Base-by-base conservation (phyloP, 257 asterid species). In the Nicotiana benthamiana region DNA sequence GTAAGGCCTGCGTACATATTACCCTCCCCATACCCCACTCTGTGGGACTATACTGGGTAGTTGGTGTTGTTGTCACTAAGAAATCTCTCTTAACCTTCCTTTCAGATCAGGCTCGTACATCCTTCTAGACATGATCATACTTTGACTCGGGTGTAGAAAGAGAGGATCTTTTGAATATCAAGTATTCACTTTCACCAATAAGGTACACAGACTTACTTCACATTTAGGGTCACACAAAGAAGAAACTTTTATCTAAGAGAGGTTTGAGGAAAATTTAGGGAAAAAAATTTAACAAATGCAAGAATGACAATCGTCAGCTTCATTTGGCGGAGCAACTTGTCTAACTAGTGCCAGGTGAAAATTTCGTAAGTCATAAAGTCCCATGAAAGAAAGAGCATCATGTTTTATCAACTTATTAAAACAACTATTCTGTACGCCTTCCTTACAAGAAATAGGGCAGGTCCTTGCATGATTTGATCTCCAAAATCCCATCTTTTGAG, bases 371-470 rank as follows among this genome's bases (percentile, higher is more conserved):
- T 70, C 77, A 70, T 22, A 22, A 70, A 43, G 34, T 70, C 59
- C 12, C 22, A 6, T 43, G 2, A 15, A 22, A 70, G 61, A 48
- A 61, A 43, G 57, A 40, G 34, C 15, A 17, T 20, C 32, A 20
- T 20, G 57, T 17, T 40, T 20, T 70, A 68, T 68, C n/a, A 70
- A 70, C 3, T 70, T 70, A 43, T 43, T 70, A 43, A 46, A 20
- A 46, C 22, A 59, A 79, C 16, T 28, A 46, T 24, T 28, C 4
- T 32, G 40, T 70, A 46, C 13, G 16, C 62, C 51, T 28, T 60
- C 66, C 98, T 79, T 92, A 95, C 98, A 95, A 81, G 86, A 93
- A 93, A 90, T 83, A 92, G 13, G 99, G 98, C 79, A 93, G 91
- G 84, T 93, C 94, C 61, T 87, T 82, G 91, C 93, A 89, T 8